Evolutionary conservation across 1,284 basidiomycete genomes (phyloP), one percentile per base, ranked within the genome.

Genomic region (Phellinidium pouzarii): DNA sequence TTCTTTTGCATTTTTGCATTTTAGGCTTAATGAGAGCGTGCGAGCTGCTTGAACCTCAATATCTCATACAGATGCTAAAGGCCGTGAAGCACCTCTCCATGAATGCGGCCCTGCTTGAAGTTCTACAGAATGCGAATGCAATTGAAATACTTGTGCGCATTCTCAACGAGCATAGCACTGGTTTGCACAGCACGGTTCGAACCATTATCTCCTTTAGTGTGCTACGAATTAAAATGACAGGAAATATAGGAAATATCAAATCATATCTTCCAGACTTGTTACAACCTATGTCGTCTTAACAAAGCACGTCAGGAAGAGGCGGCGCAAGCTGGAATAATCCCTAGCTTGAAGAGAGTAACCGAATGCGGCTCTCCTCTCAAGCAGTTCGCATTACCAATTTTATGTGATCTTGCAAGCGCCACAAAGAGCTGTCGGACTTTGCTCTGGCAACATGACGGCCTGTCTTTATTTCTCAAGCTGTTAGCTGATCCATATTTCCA

Each of bases 51-150:
- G 86, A 92, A 46, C 84, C 88, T 9, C 87, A 91, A 53, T 84
- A 91, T 59, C 76, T 97, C 17, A 87, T 94, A 2, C 80, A 87
- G 25, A 84, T 94, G 74, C 80, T 98, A 59, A 97, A 96, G 70
- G 91, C 93, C 1, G 83, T 98, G 65, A 97, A 98, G 66, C 94
- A 97, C 65, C 74, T 98, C 2, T 94, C 94, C 3, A 98, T 96
- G 82, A 91, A 87, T 56, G 79, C 93, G 0, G 86, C 83, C 1
- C 72, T 96, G 17, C 81, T 96, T 26, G 94, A 98, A 62, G 88
- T 94, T 3, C 73, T 99, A 14, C 94, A 98, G 68, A 97, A 97
- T 60, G 92, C 94, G 29, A 96, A 97, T 62, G 87, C 91, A 1
- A 89, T 98, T 58, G 93, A 97, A 65, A 85, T 92, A 48, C 75